Evolutionary conservation across 2,329 filamentous ascomycete species (phyloP).

Genomic region (Cryphonectria japonica): DNA sequence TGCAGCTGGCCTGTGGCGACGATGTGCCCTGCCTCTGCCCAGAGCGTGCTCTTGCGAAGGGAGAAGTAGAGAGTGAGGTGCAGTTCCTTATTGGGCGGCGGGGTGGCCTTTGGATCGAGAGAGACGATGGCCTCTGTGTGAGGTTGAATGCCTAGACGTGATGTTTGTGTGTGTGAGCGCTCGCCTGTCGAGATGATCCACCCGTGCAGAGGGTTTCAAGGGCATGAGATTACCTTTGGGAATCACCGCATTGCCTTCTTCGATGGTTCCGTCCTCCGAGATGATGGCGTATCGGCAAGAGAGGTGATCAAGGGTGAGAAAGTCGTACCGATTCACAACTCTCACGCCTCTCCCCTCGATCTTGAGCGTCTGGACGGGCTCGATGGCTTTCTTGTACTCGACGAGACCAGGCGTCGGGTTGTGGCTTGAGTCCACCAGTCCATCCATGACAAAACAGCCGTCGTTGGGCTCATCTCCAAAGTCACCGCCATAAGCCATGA

Average conservation of each 20-base stretch:
- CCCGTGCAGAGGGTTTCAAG: neutral
- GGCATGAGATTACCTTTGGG: slow-evolving; percentile 41
- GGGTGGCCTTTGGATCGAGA: slow-evolving; percentile 32
- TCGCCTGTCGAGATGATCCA: neutral
- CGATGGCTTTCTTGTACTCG: slow-evolving; percentile 62
- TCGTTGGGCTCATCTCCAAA: slow-evolving; percentile 63
- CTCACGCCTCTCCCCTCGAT: slow-evolving; percentile 48
- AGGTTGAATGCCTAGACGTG: slow-evolving; percentile 46
- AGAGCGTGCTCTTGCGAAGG: slow-evolving; percentile 48
- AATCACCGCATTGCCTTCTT: slow-evolving; percentile 44
- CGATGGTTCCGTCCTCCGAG: slow-evolving; percentile 42
- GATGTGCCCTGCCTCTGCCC: slow-evolving; percentile 56
- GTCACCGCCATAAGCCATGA: slow-evolving; percentile 59
- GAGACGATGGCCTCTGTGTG: slow-evolving; percentile 44
- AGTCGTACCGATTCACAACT: slow-evolving; percentile 60
- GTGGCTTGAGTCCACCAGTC: slow-evolving; percentile 52
- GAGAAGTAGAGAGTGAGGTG: slow-evolving; percentile 56
- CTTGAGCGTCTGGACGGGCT: slow-evolving; percentile 57
- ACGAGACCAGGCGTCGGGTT: slow-evolving; percentile 54
- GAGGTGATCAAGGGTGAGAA: slow-evolving; percentile 54
- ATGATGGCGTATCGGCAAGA: slow-evolving; percentile 48
- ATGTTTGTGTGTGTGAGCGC: slow-evolving; percentile 14
- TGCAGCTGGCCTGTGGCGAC: slow-evolving; percentile 55
- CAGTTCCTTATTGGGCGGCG: slow-evolving; percentile 37
- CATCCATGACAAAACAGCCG: slow-evolving; percentile 57